These are phyloP conservation scores for Beauveria sp. DNA, from an alignment of 2,329 filamentous ascomycete genomes.

Conservation along the genomic window DNA sequence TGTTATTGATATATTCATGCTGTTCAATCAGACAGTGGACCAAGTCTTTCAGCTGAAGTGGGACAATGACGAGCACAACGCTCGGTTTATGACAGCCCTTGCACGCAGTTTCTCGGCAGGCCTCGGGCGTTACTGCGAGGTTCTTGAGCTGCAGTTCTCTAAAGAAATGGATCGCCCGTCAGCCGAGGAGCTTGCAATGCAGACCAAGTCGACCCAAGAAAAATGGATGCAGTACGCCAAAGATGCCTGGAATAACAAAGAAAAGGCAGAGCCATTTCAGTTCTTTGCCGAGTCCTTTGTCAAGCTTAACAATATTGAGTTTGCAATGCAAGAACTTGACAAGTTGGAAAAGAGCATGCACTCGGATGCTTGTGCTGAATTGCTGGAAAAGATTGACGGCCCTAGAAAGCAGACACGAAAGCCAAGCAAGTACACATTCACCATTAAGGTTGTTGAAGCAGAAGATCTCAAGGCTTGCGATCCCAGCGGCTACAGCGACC, in stretches of 20 bases:
- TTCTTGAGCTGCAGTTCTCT: constrained; percentile 76
- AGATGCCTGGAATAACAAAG: constrained; percentile 85
- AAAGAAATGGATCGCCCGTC: constrained; percentile 91
- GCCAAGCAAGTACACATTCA: constrained; percentile 89
- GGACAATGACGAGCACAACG: constrained; percentile 89
- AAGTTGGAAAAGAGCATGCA: constrained; percentile 85
- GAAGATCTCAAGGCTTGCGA: constrained; percentile 98
- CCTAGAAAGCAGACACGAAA: constrained; percentile 57
- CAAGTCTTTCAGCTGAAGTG: constrained; percentile 81
- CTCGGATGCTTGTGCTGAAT: constrained; percentile 79
- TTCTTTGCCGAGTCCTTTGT: constrained; percentile 96
- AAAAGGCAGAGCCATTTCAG: constrained; percentile 92
- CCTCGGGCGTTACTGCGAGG: constrained; percentile 83
- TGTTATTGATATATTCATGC: constrained; percentile 84
- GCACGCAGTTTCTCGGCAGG: constrained; percentile 78
- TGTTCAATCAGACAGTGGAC: constrained; percentile 87
- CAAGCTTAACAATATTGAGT: constrained; percentile 96
- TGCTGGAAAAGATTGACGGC: constrained; percentile 68
- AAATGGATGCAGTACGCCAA: constrained; percentile 90
- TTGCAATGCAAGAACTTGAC: constrained; percentile 85
- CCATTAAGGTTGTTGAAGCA: constrained; percentile 95
- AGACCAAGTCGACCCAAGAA: constrained; percentile 76
- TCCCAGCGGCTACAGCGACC: constrained; percentile 86
- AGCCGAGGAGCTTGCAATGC: constrained; percentile 74
- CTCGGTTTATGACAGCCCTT: constrained; percentile 92